Conservation (phyloP, 305 asterid species). For the Ajuga reptans region DNA sequence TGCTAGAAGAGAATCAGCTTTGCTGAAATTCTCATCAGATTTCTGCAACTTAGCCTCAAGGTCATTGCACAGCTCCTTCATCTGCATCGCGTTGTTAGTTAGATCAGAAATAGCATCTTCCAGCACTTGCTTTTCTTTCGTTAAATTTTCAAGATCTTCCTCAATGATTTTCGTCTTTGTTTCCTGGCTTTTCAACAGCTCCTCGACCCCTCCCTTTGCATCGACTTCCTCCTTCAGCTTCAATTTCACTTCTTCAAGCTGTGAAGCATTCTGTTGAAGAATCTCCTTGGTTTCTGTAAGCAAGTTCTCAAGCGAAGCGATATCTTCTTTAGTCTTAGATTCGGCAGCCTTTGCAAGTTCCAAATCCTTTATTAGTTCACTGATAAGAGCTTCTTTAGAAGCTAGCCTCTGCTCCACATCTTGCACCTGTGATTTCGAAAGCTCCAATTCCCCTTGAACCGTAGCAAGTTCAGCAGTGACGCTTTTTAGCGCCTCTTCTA, state of each 20-base stretch:
- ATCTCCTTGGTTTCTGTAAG: conserved; percentile 36
- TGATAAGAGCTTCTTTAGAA: conserved; percentile 44
- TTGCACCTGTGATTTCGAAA: conserved; percentile 50
- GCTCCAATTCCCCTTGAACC: conserved; percentile 53
- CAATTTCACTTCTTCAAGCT: conserved; percentile 43
- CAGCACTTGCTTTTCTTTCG: conserved; percentile 46
- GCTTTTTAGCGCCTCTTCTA: conserved; percentile 51
- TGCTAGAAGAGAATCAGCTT: conserved; percentile 59
- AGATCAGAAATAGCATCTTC: conserved; percentile 56
- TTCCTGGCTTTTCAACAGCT: conserved; percentile 42
- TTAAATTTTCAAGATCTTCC: conserved; percentile 43
- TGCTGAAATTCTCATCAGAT: conserved; percentile 61
- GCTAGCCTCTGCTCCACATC: conserved; percentile 52
- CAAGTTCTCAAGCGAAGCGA: conserved; percentile 42
- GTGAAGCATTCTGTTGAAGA: conserved; percentile 42
- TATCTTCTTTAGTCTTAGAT: conserved; percentile 44
- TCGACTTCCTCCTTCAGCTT: conserved; percentile 50
- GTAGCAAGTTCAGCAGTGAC: conserved; percentile 47
- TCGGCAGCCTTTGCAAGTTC: conserved; percentile 46
- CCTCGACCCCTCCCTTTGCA: conserved; percentile 39
- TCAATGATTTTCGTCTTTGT: conserved; percentile 30
- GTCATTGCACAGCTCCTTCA: conserved; percentile 63
- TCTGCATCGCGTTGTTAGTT: conserved; percentile 37
- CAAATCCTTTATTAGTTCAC: conserved; percentile 47
- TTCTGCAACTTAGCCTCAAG: conserved; percentile 68